phyloP scores from a whole-genome alignment of 306 rosid species.

The Quillaja saponaria region DNA sequence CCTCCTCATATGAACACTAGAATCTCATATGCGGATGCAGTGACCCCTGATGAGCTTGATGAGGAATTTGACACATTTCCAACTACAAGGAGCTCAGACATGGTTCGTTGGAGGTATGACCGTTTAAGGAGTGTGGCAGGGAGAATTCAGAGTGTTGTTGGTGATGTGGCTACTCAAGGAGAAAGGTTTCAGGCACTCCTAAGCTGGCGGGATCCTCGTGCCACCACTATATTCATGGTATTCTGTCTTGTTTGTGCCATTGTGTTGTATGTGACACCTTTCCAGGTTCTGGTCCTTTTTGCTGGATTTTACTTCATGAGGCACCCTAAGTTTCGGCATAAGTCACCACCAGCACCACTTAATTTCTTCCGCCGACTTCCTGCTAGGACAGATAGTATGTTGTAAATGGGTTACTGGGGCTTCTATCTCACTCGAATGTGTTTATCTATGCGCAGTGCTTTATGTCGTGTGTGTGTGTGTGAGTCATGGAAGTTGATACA shows the following conservation, averaged over 20 bases:
- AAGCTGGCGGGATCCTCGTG: conserved; percentile 95
- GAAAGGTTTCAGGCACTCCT: conserved; percentile 78
- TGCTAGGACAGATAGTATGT: conserved; percentile 74
- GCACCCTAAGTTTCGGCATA: conserved; percentile 79
- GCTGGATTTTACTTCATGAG: conserved; percentile 77
- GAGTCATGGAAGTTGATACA: too few relatives aligned
- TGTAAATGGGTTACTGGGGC: conserved; percentile 50
- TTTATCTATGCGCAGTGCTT: too few relatives aligned
- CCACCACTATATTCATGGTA: conserved; percentile 62
- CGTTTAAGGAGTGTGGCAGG: conserved; percentile 81
- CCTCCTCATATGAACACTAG: conserved; percentile 91
- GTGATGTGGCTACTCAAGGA: conserved; percentile 87
- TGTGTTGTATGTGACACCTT: conserved; percentile 66
- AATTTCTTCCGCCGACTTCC: conserved; percentile 92
- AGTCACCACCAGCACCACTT: conserved; percentile 58
- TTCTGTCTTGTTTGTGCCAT: conserved; percentile 62
- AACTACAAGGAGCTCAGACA: conserved; percentile 47
- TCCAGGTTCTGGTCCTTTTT: conserved; percentile 49
- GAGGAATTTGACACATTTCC: conserved; percentile 90
- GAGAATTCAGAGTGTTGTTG: conserved; percentile 81
- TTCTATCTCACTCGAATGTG: too few relatives aligned
- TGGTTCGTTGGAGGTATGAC: conserved; percentile 79
- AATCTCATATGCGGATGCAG: conserved; percentile 65
- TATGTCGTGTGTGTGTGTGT: too few relatives aligned
- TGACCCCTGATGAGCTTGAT: conserved; percentile 71